phyloP scores from a whole-genome alignment of 306 rosid species.

The Dryas drummondii region DNA sequence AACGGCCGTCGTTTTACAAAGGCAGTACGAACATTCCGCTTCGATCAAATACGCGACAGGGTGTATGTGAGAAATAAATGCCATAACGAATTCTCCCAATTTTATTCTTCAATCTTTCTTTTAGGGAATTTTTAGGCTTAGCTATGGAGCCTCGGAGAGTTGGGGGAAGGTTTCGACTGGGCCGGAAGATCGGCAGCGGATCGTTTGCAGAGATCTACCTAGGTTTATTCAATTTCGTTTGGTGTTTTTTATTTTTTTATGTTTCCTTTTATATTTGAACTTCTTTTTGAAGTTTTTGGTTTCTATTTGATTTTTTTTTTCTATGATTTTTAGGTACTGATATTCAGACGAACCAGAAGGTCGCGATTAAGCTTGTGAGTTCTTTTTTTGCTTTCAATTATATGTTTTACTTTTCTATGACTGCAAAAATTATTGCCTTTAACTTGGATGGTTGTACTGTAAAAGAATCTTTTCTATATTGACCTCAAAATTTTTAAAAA shows the following conservation, averaged over 20 bases:
- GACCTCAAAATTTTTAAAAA: too few relatives aligned
- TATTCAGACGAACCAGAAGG: conserved; percentile 89
- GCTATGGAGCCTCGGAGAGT: conserved; percentile 75
- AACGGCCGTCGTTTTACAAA: too few relatives aligned
- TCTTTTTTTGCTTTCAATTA: neutral
- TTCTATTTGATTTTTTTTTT: neutral
- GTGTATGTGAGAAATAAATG: too few relatives aligned
- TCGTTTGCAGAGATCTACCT: conserved; percentile 96
- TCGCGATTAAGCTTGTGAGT: conserved; percentile 95
- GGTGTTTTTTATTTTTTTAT: neutral
- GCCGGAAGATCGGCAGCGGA: conserved; percentile 96
- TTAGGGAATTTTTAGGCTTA: neutral
- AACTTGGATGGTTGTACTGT: too few relatives aligned
- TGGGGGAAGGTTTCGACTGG: conserved; percentile 88
- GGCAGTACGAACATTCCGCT: too few relatives aligned
- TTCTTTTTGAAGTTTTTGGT: neutral
- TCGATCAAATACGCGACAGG: too few relatives aligned
- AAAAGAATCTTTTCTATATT: too few relatives aligned
- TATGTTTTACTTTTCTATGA: too few relatives aligned
- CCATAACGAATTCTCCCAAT: too few relatives aligned
- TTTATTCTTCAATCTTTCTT: too few relatives aligned
- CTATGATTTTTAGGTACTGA: conserved; percentile 55
- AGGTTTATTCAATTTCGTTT: conserved; percentile 34
- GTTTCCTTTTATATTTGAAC: neutral
- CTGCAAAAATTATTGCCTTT: too few relatives aligned